Evolutionary conservation across 2,329 filamentous ascomycete species (phyloP).

Genomic region (Diaporthe batatas): DNA sequence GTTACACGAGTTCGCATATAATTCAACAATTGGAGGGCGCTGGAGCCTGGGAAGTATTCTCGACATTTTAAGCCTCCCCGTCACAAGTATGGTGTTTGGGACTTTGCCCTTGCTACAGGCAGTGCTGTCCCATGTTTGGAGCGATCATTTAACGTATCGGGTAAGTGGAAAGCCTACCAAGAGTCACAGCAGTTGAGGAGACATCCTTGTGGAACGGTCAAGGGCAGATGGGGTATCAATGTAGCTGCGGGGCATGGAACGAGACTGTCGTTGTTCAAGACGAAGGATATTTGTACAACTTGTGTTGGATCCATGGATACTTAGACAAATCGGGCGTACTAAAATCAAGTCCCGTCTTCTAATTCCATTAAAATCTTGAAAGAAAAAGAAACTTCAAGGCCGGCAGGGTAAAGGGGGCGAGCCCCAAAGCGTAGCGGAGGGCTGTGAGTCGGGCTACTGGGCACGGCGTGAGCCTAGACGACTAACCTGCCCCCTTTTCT

Average conservation of each 20-base stretch:
- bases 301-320: no score
- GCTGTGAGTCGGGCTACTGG: no score
- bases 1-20: conserved; percentile 13
- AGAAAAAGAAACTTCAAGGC: no score
- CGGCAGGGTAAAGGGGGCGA: no score
- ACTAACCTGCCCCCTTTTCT: no score
- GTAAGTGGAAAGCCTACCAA: conserved; percentile 20
- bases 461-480: no score
- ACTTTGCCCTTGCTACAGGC: conserved; percentile 26
- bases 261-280: not conserved
- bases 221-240: not conserved
- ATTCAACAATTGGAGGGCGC: not conserved
- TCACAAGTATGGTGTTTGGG: conserved; percentile 10
- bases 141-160: conserved; percentile 10
- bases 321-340: no score
- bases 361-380: no score
- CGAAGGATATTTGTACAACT: no score
- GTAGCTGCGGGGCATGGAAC: not conserved
- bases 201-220: not conserved
- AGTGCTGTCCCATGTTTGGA: conserved; percentile 15
- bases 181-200: not conserved
- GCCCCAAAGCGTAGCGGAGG: no score
- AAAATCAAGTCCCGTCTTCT: no score
- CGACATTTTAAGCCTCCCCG: not conserved
- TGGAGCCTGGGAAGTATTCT: conserved; percentile 7